phyloP scores from a whole-genome alignment of 2,329 filamentous ascomycete species.

The Chaetomiaceae sp. region DNA sequence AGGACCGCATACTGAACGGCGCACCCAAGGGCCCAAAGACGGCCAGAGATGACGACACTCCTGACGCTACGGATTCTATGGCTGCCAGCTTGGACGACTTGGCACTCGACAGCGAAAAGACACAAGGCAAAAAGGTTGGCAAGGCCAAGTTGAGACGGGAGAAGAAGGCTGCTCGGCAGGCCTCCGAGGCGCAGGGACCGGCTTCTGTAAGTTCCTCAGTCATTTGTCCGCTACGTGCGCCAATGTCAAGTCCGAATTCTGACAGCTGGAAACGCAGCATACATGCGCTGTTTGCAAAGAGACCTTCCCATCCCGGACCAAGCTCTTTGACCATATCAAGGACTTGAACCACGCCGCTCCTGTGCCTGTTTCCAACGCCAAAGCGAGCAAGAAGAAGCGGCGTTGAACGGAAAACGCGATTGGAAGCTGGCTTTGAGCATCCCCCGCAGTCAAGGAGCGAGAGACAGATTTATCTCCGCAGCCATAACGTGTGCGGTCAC shows the following conservation, averaged over 20 bases:
- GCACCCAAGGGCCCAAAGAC: slow-evolving; percentile 6
- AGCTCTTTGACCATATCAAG: slow-evolving; percentile 69
- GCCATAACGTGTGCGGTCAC: too few relatives aligned
- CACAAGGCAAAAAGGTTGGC: slow-evolving; percentile 40
- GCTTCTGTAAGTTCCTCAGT: slow-evolving; percentile 33
- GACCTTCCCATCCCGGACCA: slow-evolving; percentile 58
- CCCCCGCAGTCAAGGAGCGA: neutral
- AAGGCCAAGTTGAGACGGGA: slow-evolving; percentile 50
- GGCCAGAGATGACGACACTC: neutral
- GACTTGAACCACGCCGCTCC: slow-evolving; percentile 60
- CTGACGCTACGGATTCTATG: slow-evolving; percentile 8
- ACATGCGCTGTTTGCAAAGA: slow-evolving; percentile 44
- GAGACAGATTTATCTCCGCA: neutral
- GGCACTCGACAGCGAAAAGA: slow-evolving; percentile 16
- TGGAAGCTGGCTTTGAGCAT: neutral
- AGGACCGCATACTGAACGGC: slow-evolving; percentile 35
- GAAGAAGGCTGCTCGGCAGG: slow-evolving; percentile 43
- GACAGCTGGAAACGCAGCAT: slow-evolving; percentile 30
- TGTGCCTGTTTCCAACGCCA: slow-evolving; percentile 29
- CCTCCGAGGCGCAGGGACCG: slow-evolving; percentile 32
- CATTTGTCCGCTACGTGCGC: neutral
- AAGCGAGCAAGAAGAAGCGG: slow-evolving; percentile 35
- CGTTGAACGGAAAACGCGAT: neutral
- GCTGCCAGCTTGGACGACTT: slow-evolving; percentile 13
- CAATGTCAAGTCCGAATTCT: neutral